Conservation (phyloP, 306 rosid genomes). For the Sesbania bispinosa region DNA sequence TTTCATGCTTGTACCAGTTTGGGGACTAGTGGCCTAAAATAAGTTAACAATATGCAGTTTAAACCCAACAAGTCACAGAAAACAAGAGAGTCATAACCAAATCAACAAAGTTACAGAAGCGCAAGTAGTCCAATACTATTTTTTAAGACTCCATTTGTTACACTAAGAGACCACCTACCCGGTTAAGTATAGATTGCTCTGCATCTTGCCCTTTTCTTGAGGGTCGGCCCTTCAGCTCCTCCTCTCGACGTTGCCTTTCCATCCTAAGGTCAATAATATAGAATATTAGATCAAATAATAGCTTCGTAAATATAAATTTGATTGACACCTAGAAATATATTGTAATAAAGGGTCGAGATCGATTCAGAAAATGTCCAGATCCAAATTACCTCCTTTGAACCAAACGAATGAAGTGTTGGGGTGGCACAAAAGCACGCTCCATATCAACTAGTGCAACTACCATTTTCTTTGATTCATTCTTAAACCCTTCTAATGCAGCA, state of each 20-base stretch:
- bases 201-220: conserved; percentile 81
- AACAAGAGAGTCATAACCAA: neutral
- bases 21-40: conserved; percentile 84
- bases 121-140: neutral
- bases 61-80: conserved; percentile 10
- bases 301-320: neutral
- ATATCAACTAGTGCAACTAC: conserved; percentile 96
- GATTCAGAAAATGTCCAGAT: neutral
- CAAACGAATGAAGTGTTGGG: conserved; percentile 94
- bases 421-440: conserved; percentile 99
- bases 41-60: conserved; percentile 13
- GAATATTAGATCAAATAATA: neutral
- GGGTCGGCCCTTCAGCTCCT: conserved; percentile 71
- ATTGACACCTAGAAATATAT: neutral
- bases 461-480: conserved; percentile 92
- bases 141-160: neutral
- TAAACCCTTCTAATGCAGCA: conserved; percentile 79
- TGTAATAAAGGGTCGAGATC: neutral
- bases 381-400: conserved; percentile 81
- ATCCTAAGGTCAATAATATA: conserved; percentile 50
- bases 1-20: conserved; percentile 88
- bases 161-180: conserved; percentile 51
- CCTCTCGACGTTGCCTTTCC: conserved; percentile 99
- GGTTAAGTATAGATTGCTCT: conserved; percentile 66
- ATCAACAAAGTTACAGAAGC: neutral